phyloP scores from a whole-genome alignment of 805 yeast species.

The Zygotorulaspora florentina region DNA sequence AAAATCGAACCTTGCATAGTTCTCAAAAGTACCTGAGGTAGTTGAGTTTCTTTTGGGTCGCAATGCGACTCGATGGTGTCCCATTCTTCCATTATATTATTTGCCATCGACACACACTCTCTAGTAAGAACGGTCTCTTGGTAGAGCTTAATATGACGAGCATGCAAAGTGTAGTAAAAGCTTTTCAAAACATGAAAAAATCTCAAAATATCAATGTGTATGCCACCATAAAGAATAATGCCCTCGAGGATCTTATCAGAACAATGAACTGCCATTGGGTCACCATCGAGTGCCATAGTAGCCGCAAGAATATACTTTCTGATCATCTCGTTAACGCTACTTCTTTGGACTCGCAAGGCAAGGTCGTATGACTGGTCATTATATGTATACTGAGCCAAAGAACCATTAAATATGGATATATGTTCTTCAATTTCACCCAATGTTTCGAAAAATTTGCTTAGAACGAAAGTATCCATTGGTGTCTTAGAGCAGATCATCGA shows the following conservation, averaged over 20 bases:
- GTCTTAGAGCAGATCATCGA: conserved; percentile 8
- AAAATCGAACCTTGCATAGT: conserved; percentile 9
- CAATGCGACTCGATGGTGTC: not conserved
- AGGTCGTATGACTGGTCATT: conserved; percentile 2
- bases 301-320: conserved; percentile 38
- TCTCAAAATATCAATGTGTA: conserved; percentile 41
- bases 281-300: conserved; percentile 35
- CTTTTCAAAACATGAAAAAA: conserved; percentile 39
- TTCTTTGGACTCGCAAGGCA: conserved; percentile 13
- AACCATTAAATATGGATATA: conserved; percentile 17
- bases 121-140: conserved; percentile 4
- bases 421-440: conserved; percentile 19
- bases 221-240: conserved; percentile 42
- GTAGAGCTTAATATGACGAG: not conserved
- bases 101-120: conserved; percentile 11
- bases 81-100: conserved; percentile 13
- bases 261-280: conserved; percentile 34
- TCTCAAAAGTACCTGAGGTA: conserved; percentile 8
- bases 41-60: conserved; percentile 3
- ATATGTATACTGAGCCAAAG: conserved; percentile 15
- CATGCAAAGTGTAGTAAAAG: conserved; percentile 18
- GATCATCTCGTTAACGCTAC: conserved; percentile 36
- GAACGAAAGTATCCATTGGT: conserved; percentile 5
- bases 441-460: conserved; percentile 17
- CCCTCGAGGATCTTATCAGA: conserved; percentile 43